Evolutionary conservation across 1,139 yeast genomes (phyloP).

Genomic region (Meyerozyma sp.): DNA sequence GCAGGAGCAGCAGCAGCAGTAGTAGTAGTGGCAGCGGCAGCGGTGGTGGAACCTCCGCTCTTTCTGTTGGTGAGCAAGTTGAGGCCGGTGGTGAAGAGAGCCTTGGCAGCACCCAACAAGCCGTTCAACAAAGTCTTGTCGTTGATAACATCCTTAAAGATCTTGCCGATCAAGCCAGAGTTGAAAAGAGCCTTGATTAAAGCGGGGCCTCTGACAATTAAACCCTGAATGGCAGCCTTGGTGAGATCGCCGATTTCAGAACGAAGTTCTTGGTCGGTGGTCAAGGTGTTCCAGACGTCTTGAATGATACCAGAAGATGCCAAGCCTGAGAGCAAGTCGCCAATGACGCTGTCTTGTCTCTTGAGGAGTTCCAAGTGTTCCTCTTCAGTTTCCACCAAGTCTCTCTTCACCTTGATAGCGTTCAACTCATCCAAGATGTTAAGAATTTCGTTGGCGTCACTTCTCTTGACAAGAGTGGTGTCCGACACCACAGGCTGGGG

Average conservation of each 20-base stretch:
- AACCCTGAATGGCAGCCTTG: constrained; percentile 30
- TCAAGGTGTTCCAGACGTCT: constrained; percentile 33
- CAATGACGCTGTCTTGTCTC: constrained; percentile 36
- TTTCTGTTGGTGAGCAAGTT: constrained; percentile 22
- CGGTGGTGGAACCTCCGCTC: constrained; percentile 5
- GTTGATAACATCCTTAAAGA: constrained; percentile 29
- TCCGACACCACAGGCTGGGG: constrained; percentile 19
- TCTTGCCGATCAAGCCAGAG: constrained; percentile 36
- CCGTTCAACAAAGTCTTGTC: constrained; percentile 32
- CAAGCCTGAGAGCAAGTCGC: constrained; percentile 34
- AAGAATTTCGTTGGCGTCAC: constrained; percentile 31
- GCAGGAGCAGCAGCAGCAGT: constrained; percentile 15
- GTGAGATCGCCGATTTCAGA: constrained; percentile 22
- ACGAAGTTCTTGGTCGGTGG: constrained; percentile 26
- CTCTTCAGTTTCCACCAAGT: constrained; percentile 22
- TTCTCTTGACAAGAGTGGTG: constrained; percentile 29
- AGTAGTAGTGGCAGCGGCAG: constrained; percentile 14
- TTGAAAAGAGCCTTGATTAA: constrained; percentile 40
- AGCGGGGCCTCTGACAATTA: constrained; percentile 38
- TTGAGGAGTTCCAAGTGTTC: constrained; percentile 25
- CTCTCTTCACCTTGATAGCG: constrained; percentile 31
- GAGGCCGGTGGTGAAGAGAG: constrained; percentile 28
- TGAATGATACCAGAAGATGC: constrained; percentile 35
- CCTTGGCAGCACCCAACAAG: constrained; percentile 30
- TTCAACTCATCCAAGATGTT: constrained; percentile 31